Percentiles rank a stretch among this genome's conserved stretches.
phyloP scores from a whole-genome alignment of 306 rosid species.

The Gastrolobium bilobum region DNA sequence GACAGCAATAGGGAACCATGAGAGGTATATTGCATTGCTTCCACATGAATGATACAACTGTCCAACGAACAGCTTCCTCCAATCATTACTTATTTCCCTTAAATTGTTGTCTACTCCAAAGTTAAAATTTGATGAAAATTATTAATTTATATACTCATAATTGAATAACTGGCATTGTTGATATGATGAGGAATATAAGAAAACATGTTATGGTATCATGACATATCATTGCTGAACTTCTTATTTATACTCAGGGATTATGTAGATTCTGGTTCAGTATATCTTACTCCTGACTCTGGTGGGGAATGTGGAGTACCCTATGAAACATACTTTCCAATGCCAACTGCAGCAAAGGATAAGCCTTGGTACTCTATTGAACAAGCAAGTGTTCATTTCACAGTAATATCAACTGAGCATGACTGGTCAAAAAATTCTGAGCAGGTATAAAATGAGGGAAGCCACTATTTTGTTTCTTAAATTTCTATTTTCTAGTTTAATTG shows the following conservation, averaged over 20 bases:
- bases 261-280: conserved; percentile 57
- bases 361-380: conserved; percentile 85
- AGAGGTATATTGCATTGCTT: conserved; percentile 55
- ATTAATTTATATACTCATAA: conserved; percentile 1
- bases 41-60: neutral
- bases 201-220: neutral
- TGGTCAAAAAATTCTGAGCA: conserved; percentile 74
- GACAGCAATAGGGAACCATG: conserved; percentile 90
- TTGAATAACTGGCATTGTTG: neutral
- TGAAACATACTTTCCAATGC: conserved; percentile 81
- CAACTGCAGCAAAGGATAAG: conserved; percentile 64
- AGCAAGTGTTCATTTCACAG: conserved; percentile 72
- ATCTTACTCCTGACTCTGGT: conserved; percentile 69
- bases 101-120: neutral
- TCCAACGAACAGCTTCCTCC: no score
- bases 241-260: conserved; percentile 63
- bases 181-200: neutral
- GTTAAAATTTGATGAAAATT: neutral
- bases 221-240: neutral
- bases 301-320: conserved; percentile 85
- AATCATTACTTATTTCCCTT: no score
- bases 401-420: conserved; percentile 82
- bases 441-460: conserved; percentile 50
- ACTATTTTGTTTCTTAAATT: conserved; percentile 3
- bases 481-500: conserved; percentile 37